A percentile compares a stretch with the other conserved stretches of the same genome.
These are phyloP conservation scores for Colletotrichum gigasporum DNA, from an alignment of 2,329 filamentous ascomycete species.

Conservation along the genomic window DNA sequence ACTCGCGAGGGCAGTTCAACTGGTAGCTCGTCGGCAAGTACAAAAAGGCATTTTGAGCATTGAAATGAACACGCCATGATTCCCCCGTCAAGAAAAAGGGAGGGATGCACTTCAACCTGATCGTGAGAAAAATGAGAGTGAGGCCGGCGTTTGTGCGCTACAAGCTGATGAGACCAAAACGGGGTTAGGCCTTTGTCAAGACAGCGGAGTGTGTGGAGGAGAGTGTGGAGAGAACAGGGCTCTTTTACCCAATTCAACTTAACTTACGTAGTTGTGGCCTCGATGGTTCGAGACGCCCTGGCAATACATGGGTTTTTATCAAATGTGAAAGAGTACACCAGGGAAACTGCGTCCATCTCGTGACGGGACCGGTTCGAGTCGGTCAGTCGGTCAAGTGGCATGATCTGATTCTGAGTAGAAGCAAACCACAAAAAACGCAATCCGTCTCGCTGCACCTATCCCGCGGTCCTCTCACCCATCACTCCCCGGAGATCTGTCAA, in stretches of 20 bases:
- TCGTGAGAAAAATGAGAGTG: conserved; percentile 16
- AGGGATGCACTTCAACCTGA: conserved; percentile 9
- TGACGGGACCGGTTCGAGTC: neutral
- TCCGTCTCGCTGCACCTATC: neutral
- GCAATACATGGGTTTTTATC: conserved; percentile 14
- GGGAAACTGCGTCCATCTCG: neutral
- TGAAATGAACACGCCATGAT: conserved; percentile 41
- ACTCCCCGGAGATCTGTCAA: too few relatives aligned
- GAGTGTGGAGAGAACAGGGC: neutral
- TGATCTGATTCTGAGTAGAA: neutral
- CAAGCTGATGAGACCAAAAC: conserved; percentile 19
- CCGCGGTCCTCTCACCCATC: too few relatives aligned
- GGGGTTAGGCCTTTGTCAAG: conserved; percentile 14
- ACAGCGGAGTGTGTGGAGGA: conserved; percentile 7
- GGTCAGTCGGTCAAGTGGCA: conserved; percentile 1
- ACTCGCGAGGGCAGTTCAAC: conserved; percentile 56
- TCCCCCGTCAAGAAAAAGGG: conserved; percentile 24
- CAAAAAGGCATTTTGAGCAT: conserved; percentile 58
- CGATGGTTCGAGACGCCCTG: conserved; percentile 17
- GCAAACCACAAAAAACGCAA: neutral
- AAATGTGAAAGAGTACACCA: conserved; percentile 2
- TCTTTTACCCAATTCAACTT: neutral
- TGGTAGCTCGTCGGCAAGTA: conserved; percentile 60
- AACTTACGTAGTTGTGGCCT: conserved; percentile 16
- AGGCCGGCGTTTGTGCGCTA: conserved; percentile 20